Percentiles rank a stretch among this genome's conserved stretches.
Evolutionary conservation across 495 filamentous ascomycete species (phyloP).

Genomic region (Rostrohypoxylon terebratum): DNA sequence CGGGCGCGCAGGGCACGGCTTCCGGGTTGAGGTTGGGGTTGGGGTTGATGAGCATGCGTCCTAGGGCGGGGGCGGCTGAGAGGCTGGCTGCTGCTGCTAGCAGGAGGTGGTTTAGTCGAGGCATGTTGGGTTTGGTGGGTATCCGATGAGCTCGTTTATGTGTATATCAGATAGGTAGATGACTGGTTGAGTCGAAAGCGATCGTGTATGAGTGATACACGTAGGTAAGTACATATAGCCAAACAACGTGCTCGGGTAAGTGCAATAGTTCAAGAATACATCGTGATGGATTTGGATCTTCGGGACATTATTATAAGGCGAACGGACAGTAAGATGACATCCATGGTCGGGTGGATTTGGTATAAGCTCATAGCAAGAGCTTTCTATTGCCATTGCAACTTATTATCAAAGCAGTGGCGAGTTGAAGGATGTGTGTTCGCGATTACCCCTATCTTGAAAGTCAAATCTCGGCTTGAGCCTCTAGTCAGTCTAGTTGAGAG

Average conservation of each 20-base stretch:
- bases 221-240: conserved; percentile 3
- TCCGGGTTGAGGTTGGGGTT: neutral
- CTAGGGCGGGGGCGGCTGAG: neutral
- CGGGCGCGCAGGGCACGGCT: neutral
- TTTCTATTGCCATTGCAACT: neutral
- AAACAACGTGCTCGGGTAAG: neutral
- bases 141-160: neutral
- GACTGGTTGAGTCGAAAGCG: neutral
- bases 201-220: neutral
- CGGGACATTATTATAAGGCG: conserved; percentile 8
- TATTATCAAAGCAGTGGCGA: neutral
- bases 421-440: no score
- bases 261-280: no score
- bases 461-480: neutral
- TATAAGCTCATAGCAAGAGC: neutral
- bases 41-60: neutral
- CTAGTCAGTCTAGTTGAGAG: neutral
- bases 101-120: neutral
- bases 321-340: neutral
- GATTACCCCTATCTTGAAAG: neutral
- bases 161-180: neutral
- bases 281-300: neutral
- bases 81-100: conserved; percentile 5
- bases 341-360: neutral
- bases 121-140: conserved; percentile 5